phyloP scores from a whole-genome alignment of 108 stramenopile species.

The Pseudonitzschia pungens region DNA sequence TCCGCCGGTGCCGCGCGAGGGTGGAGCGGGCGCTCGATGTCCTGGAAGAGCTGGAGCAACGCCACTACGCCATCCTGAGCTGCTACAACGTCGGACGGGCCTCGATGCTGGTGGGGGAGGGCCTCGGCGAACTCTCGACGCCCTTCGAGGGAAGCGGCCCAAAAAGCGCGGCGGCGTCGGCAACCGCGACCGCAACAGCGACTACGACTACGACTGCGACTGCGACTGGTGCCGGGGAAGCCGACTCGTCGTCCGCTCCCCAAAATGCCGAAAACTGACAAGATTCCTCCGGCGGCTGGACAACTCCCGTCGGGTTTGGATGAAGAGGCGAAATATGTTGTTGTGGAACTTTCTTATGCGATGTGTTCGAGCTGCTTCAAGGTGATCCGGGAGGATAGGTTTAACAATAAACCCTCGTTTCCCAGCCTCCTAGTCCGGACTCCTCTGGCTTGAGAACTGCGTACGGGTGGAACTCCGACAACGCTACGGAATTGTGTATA shows the following conservation, averaged over 20 bases:
- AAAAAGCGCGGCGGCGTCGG: neutral
- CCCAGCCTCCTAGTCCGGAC: too few relatives aligned
- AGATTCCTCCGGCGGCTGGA: neutral
- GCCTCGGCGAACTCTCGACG: slow-evolving; percentile 32
- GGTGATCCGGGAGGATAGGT: too few relatives aligned
- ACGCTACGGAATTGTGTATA: too few relatives aligned
- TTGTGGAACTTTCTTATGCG: too few relatives aligned
- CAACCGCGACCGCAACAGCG: neutral
- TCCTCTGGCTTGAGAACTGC: too few relatives aligned
- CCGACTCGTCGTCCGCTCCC: neutral
- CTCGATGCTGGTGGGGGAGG: slow-evolving; percentile 38
- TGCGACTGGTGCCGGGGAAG: neutral
- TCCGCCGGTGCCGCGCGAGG: slow-evolving; percentile 59
- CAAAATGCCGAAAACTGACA: neutral
- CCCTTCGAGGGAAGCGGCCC: neutral
- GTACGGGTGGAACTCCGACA: too few relatives aligned
- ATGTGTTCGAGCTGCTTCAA: too few relatives aligned
- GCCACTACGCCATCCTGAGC: slow-evolving; percentile 78
- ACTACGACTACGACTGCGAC: neutral
- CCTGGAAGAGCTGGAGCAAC: slow-evolving; percentile 53
- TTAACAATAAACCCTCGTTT: too few relatives aligned
- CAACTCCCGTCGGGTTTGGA: too few relatives aligned
- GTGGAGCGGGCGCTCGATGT: slow-evolving; percentile 49
- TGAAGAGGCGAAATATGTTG: too few relatives aligned
- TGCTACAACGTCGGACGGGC: slow-evolving; percentile 65